Evolutionary conservation across 805 yeast species (phyloP).

Genomic region (Saccharomycopsis amapae): DNA sequence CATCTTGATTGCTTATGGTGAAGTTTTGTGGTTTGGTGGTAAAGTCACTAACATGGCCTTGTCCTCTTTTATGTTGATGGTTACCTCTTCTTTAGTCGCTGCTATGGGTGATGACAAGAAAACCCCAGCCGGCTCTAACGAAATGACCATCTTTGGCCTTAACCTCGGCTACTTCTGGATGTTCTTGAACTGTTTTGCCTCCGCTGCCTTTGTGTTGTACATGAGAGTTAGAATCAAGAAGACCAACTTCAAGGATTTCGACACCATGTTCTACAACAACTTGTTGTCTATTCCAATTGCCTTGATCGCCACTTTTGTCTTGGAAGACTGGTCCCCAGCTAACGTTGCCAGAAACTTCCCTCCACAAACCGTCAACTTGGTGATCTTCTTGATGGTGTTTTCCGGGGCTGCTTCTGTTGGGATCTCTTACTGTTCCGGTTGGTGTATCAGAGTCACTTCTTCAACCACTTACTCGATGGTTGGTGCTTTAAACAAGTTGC

Average conservation of each 20-base stretch:
- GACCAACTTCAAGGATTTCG: slow-evolving; percentile 93
- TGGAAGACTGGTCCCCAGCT: slow-evolving; percentile 90
- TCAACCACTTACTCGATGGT: slow-evolving; percentile 99
- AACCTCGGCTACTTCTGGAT: slow-evolving; percentile 93
- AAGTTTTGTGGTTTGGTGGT: slow-evolving; percentile 96
- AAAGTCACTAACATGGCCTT: slow-evolving; percentile 82
- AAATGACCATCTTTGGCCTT: slow-evolving; percentile 31
- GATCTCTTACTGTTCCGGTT: slow-evolving; percentile 97
- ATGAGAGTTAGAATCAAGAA: slow-evolving; percentile 98
- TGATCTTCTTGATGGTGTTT: slow-evolving; percentile 76
- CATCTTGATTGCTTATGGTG: slow-evolving; percentile 96
- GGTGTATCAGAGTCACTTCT: slow-evolving; percentile 99
- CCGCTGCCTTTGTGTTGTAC: slow-evolving; percentile 87
- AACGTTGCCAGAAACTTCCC: slow-evolving; percentile 80
- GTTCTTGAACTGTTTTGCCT: slow-evolving; percentile 88
- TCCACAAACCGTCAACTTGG: slow-evolving; percentile 54
- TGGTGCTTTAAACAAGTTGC: slow-evolving; percentile 96
- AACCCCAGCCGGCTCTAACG: slow-evolving; percentile 26
- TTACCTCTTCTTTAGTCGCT: slow-evolving; percentile 91
- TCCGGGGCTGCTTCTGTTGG: slow-evolving; percentile 95
- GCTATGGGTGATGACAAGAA: slow-evolving; percentile 68
- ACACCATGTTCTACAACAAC: slow-evolving; percentile 98
- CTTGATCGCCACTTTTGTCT: slow-evolving; percentile 59
- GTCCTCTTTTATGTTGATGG: slow-evolving; percentile 86
- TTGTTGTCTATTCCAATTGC: slow-evolving; percentile 87